phyloP scores from a whole-genome alignment of 345 rosid genomes.

The Geranium rotundifolium region DNA sequence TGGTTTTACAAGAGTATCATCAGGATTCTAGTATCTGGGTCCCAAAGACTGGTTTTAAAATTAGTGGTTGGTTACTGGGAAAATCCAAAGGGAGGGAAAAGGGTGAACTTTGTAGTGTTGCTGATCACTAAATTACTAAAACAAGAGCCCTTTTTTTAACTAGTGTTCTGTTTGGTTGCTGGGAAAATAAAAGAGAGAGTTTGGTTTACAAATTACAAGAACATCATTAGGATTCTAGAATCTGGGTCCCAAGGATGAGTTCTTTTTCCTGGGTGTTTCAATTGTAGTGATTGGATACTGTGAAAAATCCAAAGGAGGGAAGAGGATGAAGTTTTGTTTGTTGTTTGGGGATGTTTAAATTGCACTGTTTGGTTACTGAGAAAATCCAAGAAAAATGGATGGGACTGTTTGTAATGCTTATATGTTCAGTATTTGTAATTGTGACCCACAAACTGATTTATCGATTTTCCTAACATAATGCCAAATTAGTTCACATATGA shows the following conservation, averaged over 20 bases:
- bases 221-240: not conserved
- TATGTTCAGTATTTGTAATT: not conserved
- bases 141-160: not conserved
- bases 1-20: not conserved
- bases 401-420: not conserved
- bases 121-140: not conserved
- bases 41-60: too few species aligned
- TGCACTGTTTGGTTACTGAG: conserved; percentile 6
- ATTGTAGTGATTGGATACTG: too few species aligned
- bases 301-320: too few species aligned
- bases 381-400: conserved; percentile 3
- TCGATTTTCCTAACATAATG: too few species aligned
- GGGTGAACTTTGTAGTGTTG: not conserved
- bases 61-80: too few species aligned
- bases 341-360: too few species aligned
- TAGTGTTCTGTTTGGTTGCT: conserved; percentile 11
- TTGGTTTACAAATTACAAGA: not conserved
- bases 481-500: too few species aligned
- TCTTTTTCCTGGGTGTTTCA: too few species aligned
- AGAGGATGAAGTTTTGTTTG: too few species aligned
- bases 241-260: not conserved
- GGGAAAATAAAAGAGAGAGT: conserved; percentile 6
- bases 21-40: not conserved
- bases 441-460: too few species aligned
- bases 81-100: too few species aligned